Percentiles rank a stretch among this genome's conserved stretches.
Conservation (phyloP, 2,329 filamentous ascomycete genomes). For the Emmonsiellopsis sp. region DNA sequence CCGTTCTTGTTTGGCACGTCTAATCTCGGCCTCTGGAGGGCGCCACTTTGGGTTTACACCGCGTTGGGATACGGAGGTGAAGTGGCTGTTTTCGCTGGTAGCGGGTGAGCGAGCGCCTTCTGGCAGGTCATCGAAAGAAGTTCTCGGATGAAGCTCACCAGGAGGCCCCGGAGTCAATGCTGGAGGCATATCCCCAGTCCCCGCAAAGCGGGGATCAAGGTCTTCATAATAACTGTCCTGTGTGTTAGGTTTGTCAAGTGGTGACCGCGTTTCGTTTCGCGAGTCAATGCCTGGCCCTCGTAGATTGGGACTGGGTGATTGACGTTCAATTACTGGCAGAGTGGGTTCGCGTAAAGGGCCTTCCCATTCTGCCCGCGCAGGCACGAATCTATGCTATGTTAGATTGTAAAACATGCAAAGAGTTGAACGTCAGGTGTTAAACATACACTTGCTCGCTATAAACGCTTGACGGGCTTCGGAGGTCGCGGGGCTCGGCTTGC, state of each 20-base stretch:
- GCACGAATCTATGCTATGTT: constrained; percentile 26
- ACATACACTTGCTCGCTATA: constrained; percentile 69
- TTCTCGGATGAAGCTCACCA: constrained; percentile 34
- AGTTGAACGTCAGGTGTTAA: background rate
- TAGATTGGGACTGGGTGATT: constrained; percentile 7
- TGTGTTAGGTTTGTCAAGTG: constrained; percentile 28
- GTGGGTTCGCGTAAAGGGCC: constrained; percentile 3
- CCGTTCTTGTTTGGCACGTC: constrained; percentile 45
- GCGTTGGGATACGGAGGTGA: constrained; percentile 83
- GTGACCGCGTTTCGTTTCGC: constrained; percentile 13
- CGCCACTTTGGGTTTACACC: constrained; percentile 82
- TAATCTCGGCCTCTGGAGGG: constrained; percentile 35
- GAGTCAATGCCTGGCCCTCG: constrained; percentile 13
- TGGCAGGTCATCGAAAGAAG: constrained; percentile 56
- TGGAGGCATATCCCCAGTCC: constrained; percentile 31
- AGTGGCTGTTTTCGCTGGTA: constrained; percentile 71
- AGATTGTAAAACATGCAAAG: background rate
- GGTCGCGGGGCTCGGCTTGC: constrained; percentile 34
- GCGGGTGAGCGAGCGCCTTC: constrained; percentile 61
- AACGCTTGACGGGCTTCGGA: constrained; percentile 58
- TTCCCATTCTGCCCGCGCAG: constrained; percentile 38
- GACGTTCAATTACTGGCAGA: constrained; percentile 5
- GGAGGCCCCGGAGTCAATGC: constrained; percentile 30
- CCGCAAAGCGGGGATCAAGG: constrained; percentile 76
- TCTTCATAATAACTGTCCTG: constrained; percentile 74